Conservation (phyloP, 2,329 filamentous ascomycete genomes). For the Penicillium glabrum region DNA sequence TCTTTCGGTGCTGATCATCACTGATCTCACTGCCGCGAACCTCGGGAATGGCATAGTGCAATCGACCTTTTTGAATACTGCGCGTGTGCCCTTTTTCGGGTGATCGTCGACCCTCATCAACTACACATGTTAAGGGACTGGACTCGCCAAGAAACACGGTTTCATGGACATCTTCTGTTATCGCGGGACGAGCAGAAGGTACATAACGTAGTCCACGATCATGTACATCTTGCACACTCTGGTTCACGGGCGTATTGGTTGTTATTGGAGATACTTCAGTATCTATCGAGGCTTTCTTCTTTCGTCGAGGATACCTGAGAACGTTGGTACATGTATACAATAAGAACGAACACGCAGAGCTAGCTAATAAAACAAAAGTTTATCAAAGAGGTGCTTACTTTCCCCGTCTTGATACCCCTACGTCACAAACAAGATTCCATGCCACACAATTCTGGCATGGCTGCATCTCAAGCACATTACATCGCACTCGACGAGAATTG, state of each 20-base stretch:
- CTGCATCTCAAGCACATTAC: conserved; percentile 47
- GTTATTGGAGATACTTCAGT: not conserved
- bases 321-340: conserved; percentile 1
- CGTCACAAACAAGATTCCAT: conserved; percentile 40
- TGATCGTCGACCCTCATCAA: conserved; percentile 38
- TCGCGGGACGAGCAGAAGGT: not conserved
- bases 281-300: conserved; percentile 13
- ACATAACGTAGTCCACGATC: conserved; percentile 7
- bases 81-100: conserved; percentile 30
- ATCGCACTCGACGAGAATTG: conserved; percentile 48
- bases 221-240: not conserved
- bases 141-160: conserved; percentile 51
- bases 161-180: conserved; percentile 15
- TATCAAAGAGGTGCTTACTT: conserved; percentile 33
- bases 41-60: conserved; percentile 39
- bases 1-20: conserved; percentile 27
- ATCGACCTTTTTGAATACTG: conserved; percentile 35
- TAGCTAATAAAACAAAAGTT: not conserved
- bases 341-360: not conserved
- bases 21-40: conserved; percentile 13
- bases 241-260: not conserved
- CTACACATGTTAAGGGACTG: conserved; percentile 51
- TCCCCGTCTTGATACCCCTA: conserved; percentile 44
- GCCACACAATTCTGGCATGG: conserved; percentile 45
- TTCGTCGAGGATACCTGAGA: conserved; percentile 21